Percentiles rank a stretch among this genome's conserved stretches.
phyloP scores from a whole-genome alignment of 192 early-diverging fungal species.

The Geranomyces variabilis region DNA sequence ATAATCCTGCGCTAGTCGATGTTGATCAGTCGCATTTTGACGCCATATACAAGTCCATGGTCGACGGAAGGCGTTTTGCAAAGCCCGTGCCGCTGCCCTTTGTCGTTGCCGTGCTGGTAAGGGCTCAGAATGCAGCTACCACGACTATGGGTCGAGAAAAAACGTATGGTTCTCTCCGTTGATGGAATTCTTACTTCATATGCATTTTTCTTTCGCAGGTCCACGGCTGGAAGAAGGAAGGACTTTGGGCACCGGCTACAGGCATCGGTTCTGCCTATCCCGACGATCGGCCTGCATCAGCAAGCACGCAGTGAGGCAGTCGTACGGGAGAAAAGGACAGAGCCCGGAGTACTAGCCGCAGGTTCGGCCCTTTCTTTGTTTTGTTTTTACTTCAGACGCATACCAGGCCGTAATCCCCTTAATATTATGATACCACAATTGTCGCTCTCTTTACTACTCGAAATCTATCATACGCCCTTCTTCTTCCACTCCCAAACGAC shows the following conservation, averaged over 20 bases:
- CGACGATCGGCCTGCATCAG: neutral
- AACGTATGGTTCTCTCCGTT: neutral
- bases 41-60: constrained; percentile 47
- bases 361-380: too few species aligned
- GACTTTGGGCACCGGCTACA: constrained; percentile 38
- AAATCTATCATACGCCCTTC: constrained; percentile 20
- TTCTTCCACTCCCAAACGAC: constrained; percentile 54
- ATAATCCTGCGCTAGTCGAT: constrained; percentile 37
- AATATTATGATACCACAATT: too few species aligned
- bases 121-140: neutral
- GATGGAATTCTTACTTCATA: neutral
- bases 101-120: constrained; percentile 50
- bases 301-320: neutral
- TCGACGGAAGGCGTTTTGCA: constrained; percentile 51
- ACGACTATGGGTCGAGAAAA: neutral
- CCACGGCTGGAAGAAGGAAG: constrained; percentile 53
- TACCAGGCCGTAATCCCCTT: too few species aligned
- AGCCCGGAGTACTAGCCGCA: too few species aligned
- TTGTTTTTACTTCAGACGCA: too few species aligned
- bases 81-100: constrained; percentile 51
- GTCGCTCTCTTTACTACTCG: neutral
- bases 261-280: constrained; percentile 23
- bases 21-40: constrained; percentile 49
- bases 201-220: constrained; percentile 27
- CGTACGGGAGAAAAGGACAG: too few species aligned